A percentile compares a stretch with the other conserved stretches of the same genome.
Conservation (phyloP, 345 rosid genomes). For the Populus pruinosa region DNA sequence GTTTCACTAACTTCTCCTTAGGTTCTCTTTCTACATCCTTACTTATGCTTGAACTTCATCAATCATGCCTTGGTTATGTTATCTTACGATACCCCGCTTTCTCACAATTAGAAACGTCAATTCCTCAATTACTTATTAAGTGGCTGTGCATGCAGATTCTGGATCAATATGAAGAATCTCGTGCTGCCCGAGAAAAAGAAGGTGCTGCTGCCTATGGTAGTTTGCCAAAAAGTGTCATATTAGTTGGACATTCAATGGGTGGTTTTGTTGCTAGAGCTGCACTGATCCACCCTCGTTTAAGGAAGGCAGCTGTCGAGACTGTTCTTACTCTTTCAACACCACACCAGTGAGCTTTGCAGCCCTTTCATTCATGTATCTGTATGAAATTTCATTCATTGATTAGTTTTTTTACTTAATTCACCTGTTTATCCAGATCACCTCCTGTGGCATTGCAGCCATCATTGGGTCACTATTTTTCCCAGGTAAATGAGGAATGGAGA, state of each 20-base stretch:
- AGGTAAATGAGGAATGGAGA: slow-evolving; percentile 80
- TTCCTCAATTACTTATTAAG: slow-evolving; percentile 2
- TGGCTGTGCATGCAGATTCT: slow-evolving; percentile 55
- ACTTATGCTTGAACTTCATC: too few species aligned
- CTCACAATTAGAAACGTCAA: background rate
- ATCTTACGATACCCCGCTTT: background rate
- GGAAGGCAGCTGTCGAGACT: slow-evolving; percentile 81
- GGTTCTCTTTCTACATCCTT: too few species aligned
- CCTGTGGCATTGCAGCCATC: slow-evolving; percentile 98
- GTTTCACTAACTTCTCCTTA: too few species aligned
- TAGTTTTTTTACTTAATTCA: slow-evolving; percentile 15
- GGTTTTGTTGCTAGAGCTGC: slow-evolving; percentile 99
- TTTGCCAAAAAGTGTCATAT: slow-evolving; percentile 76
- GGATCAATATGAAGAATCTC: slow-evolving; percentile 83
- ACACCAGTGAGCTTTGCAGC: slow-evolving; percentile 70
- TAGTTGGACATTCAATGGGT: slow-evolving; percentile 99
- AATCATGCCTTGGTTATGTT: too few species aligned
- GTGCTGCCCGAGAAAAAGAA: slow-evolving; percentile 62
- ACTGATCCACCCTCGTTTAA: slow-evolving; percentile 68
- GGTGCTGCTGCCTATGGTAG: slow-evolving; percentile 63
- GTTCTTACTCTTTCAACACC: slow-evolving; percentile 91
- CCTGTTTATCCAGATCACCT: slow-evolving; percentile 74
- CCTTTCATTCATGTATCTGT: slow-evolving; percentile 19
- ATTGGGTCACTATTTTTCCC: slow-evolving; percentile 73
- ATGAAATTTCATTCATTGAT: slow-evolving; percentile 11